Base-by-base conservation (phyloP, 805 yeast genomes). In the Millerago galiae region DNA sequence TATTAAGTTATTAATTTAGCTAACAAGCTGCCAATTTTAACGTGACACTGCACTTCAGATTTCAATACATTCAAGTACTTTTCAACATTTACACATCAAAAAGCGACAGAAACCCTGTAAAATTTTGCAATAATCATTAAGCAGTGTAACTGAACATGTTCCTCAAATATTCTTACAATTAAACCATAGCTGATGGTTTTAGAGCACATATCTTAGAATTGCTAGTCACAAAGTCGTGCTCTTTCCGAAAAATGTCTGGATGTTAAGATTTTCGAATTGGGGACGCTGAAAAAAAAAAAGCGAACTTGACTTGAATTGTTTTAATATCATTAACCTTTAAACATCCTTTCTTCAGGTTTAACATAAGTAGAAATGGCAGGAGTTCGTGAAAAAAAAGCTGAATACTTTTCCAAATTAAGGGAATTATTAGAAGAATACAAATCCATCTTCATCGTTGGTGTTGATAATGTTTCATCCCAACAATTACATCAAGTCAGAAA, bases 401-500 rank as follows among this genome's bases (percentile, higher is more conserved):
- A 87, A 74, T 93, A 93, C 83, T 93, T 93, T 78, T 63, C 79
- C 69, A 93, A 88, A 77, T 86, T 93, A 74, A 89, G 93, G 81
- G 84, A 82, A 72, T 81, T 89, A 70, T 79, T 93, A 67, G 95
- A 86, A 72, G 95, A 89, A 72, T 88, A 84, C 95, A 86, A 87
- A 82, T 89, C 97, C 60, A 79, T 91, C 80, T 93, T 93, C 91
- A 72, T 93, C 61, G 98, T 93, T 68, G 98, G 98, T 75, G 97
- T 93, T 63, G 99, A 93, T 79, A 93, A 93, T 81, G 99, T 93
- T 69, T 87, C 98, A 58, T 93, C 99, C 61, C 99, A 93, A 81
- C 99, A 93, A 79, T 90, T 93, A 96, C 99, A 93, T 79, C 95
- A 93, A 81, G 81, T 89, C 79, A 89, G 99, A 85, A 89, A 85